A percentile compares a stretch with the other conserved stretches of the same genome.
These are phyloP conservation scores for Hygrophila difformis DNA, from an alignment of 257 asterid genomes.

Conservation along the genomic window DNA sequence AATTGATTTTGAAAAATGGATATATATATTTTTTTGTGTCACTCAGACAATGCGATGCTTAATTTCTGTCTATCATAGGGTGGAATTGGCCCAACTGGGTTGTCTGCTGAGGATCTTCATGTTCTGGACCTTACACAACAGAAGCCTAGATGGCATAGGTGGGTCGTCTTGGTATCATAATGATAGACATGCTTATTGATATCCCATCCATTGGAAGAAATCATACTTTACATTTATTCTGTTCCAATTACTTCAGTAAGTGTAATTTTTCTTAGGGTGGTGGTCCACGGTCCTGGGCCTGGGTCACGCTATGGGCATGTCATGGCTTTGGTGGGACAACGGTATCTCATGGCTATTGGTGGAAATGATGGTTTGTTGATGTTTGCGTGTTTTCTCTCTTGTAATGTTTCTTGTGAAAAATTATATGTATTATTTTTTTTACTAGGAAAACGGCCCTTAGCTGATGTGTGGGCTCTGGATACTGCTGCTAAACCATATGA, in stretches of 20 bases:
- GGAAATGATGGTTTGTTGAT: conserved; percentile 91
- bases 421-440: conserved; percentile 17
- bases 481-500: conserved; percentile 99
- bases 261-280: conserved; percentile 47
- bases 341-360: conserved; percentile 96
- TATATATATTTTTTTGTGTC: too few species aligned
- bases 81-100: conserved; percentile 77
- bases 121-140: conserved; percentile 72
- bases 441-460: conserved; percentile 82
- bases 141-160: conserved; percentile 97
- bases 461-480: conserved; percentile 99
- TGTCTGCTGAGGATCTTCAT: conserved; percentile 80
- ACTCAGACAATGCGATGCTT: conserved; percentile 2
- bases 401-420: conserved; percentile 13
- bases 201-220: conserved; percentile 4
- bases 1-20: conserved; percentile 3
- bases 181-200: conserved; percentile 5
- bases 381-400: conserved; percentile 7
- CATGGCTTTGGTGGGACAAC: conserved; percentile 98
- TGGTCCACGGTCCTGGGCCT: conserved; percentile 97
- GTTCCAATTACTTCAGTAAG: neutral
- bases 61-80: conserved; percentile 35
- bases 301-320: conserved; percentile 99
- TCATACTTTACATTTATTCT: neutral
- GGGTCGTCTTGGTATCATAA: conserved; percentile 15